phyloP scores from a whole-genome alignment of 2,329 filamentous ascomycete species.

The Niveomyces coronatus region DNA sequence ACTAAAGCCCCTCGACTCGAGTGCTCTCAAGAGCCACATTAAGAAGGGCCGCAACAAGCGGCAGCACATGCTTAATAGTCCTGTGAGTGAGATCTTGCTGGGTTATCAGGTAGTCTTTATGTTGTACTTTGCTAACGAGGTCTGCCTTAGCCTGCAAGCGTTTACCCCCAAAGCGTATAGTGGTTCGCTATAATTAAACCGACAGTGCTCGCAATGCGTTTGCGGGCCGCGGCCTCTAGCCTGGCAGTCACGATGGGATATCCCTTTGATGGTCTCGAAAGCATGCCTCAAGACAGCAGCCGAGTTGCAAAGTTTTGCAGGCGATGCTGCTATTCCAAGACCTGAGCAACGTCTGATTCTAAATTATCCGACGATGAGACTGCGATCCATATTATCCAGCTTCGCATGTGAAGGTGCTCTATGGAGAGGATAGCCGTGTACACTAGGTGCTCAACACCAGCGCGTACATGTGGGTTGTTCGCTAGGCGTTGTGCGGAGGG shows the following conservation, averaged over 20 bases:
- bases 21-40: constrained; percentile 94
- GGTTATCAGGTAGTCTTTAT: too few relatives aligned
- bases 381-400: too few relatives aligned
- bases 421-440: too few relatives aligned
- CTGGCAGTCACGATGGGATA: too few relatives aligned
- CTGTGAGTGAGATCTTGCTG: constrained; percentile 52
- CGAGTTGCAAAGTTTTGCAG: too few relatives aligned
- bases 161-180: constrained; percentile 47
- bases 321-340: too few relatives aligned
- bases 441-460: constrained; percentile 3
- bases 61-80: constrained; percentile 91
- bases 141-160: constrained; percentile 42
- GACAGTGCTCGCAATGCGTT: background rate
- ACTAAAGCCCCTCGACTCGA: constrained; percentile 90
- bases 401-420: too few relatives aligned
- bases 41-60: constrained; percentile 95
- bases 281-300: too few relatives aligned
- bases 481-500: constrained; percentile 6
- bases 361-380: too few relatives aligned
- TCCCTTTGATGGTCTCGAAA: too few relatives aligned
- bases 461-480: constrained; percentile 5
- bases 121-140: constrained; percentile 11
- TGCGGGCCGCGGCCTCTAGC: too few relatives aligned
- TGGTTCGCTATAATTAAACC: background rate
- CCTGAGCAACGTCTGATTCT: too few relatives aligned